Base-by-base conservation (phyloP, 805 yeast genomes). In the Candida oleophila region DNA sequence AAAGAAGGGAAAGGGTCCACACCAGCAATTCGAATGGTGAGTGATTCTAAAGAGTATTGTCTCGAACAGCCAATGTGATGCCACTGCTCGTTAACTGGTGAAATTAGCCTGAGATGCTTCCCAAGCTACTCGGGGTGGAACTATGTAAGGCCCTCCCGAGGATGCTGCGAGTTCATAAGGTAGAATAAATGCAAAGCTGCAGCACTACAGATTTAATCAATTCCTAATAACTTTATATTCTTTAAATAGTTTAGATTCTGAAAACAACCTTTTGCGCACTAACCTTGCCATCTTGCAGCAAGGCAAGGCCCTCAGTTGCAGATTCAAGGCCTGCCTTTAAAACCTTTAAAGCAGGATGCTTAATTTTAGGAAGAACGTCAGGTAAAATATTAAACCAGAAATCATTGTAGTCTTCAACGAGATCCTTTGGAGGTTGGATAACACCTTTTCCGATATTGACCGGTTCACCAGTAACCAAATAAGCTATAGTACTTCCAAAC, bases 191-290 rank as follows among this genome's bases (percentile, higher is more conserved):
- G 12, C 8, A 28, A 28, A 28, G 12, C 8, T 28, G 12, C 32
- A 28, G 12, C n/a, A n/a, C n/a, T n/a, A n/a, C n/a, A n/a, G n/a
- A n/a, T n/a, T n/a, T n/a, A n/a, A n/a, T n/a, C n/a, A n/a, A n/a
- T n/a, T n/a, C n/a, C n/a, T n/a, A n/a, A n/a, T n/a, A n/a, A n/a
- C n/a, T 9, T 9, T 9, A 28, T 33, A 8, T 33, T 33, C 30
- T 25, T 25, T 11, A 22, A n/a, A 3, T 5, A 5, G 4, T 19
- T n/a, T 21, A 39, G 3, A 25, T 37, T 41, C 69, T 63, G 51
- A 71, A 67, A 7, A 77, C 78, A 46, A 77, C 51, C 57, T 78
- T 78, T 49, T 68, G 71, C 43, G 65, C 77, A 47, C 71, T 62
- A 11, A 73, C 76, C 55, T 74, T 69, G 43, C 64, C 62, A 9